Conservation (phyloP, 768 basidiomycete species). For the Filobasidium floriforme region DNA sequence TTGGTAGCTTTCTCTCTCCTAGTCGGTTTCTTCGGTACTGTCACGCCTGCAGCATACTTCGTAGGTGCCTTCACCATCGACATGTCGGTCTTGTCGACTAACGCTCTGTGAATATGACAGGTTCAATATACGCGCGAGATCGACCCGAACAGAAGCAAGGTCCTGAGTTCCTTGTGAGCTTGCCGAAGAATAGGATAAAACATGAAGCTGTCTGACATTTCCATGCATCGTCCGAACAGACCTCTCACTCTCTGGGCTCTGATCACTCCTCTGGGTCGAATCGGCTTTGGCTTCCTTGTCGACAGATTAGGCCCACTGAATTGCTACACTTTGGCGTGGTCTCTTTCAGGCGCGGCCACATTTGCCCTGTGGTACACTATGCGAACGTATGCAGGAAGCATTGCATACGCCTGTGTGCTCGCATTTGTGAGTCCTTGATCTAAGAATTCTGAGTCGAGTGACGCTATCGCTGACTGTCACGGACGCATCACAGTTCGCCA, state of each 20-base stretch:
- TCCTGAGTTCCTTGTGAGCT: background rate
- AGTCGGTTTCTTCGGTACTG: constrained; percentile 1
- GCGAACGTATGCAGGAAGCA: background rate
- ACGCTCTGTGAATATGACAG: background rate
- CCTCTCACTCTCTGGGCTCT: background rate
- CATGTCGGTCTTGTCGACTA: background rate
- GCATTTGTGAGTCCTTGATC: background rate
- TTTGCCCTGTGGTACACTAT: constrained; percentile 1
- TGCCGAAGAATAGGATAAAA: background rate
- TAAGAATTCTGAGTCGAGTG: background rate
- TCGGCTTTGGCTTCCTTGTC: background rate
- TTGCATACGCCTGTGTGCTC: background rate
- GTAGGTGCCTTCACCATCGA: background rate
- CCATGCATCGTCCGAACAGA: background rate
- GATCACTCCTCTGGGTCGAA: background rate
- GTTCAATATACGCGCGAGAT: constrained; percentile 5
- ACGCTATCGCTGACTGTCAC: background rate
- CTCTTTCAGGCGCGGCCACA: background rate
- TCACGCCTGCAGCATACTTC: constrained; percentile 1
- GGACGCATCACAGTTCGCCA: background rate
- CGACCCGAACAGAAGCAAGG: background rate
- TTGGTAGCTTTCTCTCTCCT: background rate
- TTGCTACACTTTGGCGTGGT: background rate
- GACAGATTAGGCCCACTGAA: background rate
- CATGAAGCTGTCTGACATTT: background rate